These are phyloP conservation scores for Solanum medicagineum DNA, from an alignment of 257 asterid genomes.

Conservation along the genomic window DNA sequence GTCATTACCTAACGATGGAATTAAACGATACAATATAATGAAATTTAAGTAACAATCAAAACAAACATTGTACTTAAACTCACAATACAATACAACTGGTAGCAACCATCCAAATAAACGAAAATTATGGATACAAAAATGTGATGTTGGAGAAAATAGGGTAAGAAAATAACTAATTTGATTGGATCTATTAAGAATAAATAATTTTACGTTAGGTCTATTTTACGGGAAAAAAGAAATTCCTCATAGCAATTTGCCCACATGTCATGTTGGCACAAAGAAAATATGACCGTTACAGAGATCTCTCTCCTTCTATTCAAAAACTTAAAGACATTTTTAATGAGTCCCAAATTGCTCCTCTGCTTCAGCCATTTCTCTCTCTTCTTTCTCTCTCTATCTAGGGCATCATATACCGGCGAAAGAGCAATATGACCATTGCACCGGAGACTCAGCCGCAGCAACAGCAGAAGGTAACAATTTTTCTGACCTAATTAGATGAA, in stretches of 20 bases:
- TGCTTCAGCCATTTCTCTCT: neutral
- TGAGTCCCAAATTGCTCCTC: neutral
- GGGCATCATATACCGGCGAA: neutral
- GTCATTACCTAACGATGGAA: too few relatives aligned
- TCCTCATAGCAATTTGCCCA: neutral
- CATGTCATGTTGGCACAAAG: neutral
- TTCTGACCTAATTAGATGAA: neutral
- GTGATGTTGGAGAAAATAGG: too few relatives aligned
- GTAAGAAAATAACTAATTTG: too few relatives aligned
- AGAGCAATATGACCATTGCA: constrained; percentile 34
- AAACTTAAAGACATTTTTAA: neutral
- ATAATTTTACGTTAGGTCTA: too few relatives aligned
- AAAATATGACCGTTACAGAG: neutral
- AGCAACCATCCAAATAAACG: too few relatives aligned
- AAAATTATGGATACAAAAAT: too few relatives aligned
- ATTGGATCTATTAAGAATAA: too few relatives aligned
- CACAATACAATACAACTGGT: too few relatives aligned
- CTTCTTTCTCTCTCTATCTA: neutral
- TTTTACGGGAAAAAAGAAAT: neutral
- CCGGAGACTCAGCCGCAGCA: constrained; percentile 37
- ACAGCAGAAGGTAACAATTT: constrained; percentile 32
- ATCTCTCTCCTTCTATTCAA: neutral
- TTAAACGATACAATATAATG: too few relatives aligned
- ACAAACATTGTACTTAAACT: too few relatives aligned
- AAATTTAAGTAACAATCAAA: too few relatives aligned